Evolutionary conservation across 1,139 yeast species (phyloP).

Genomic region (Lodderomyces pseudojiufengensis): DNA sequence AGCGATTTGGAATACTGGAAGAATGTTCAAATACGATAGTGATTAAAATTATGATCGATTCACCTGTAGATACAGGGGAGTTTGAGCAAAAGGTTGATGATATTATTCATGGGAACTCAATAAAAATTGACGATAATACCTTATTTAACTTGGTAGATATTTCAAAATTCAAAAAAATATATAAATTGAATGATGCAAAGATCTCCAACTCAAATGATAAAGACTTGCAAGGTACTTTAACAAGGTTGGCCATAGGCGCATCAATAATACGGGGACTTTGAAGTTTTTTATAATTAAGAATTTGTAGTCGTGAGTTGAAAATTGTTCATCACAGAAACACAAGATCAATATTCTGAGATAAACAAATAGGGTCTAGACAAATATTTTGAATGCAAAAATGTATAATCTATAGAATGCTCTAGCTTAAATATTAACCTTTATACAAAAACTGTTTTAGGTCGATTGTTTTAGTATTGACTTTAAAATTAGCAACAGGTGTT

Average conservation of each 20-base stretch:
- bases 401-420: background rate
- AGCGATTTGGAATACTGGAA: conserved; percentile 39
- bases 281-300: background rate
- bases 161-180: conserved; percentile 34
- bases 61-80: conserved; percentile 1
- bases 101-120: conserved; percentile 11
- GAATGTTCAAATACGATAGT: conserved; percentile 26
- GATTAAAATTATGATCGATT: conserved; percentile 24
- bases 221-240: conserved; percentile 22
- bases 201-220: conserved; percentile 12
- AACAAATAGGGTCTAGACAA: too few relatives aligned
- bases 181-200: conserved; percentile 35
- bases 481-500: too few relatives aligned
- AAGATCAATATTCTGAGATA: too few relatives aligned
- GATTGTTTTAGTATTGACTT: conserved; percentile 4
- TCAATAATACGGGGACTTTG: conserved; percentile 37
- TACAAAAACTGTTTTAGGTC: conserved; percentile 14
- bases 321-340: too few relatives aligned
- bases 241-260: conserved; percentile 38
- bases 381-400: background rate
- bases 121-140: conserved; percentile 23
- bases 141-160: conserved; percentile 24
- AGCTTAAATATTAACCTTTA: conserved; percentile 4
- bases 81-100: conserved; percentile 9
- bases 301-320: background rate